phyloP scores from a whole-genome alignment of 2,329 filamentous ascomycete species.

The Nigrograna mackinnonii region DNA sequence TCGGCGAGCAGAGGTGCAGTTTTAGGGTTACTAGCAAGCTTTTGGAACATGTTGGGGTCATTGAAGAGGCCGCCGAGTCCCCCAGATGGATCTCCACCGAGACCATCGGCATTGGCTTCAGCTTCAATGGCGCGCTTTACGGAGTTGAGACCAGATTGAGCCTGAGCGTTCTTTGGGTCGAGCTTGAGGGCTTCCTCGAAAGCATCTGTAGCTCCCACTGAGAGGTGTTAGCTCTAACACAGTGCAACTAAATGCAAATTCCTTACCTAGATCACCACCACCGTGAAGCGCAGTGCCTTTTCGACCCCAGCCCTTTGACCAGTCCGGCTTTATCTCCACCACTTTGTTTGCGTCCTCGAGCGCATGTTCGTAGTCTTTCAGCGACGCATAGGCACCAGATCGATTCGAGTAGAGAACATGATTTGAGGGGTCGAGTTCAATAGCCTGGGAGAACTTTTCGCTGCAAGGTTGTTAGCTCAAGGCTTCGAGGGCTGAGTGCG shows the following conservation, averaged over 20 bases:
- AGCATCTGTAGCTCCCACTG: constrained; percentile 80
- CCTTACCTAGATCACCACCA: constrained; percentile 73
- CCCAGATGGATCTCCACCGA: constrained; percentile 67
- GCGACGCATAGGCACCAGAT: constrained; percentile 83
- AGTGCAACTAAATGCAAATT: not conserved
- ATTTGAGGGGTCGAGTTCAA: constrained; percentile 83
- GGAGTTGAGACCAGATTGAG: constrained; percentile 83
- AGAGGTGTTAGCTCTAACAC: constrained; percentile 10
- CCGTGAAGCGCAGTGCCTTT: constrained; percentile 93
- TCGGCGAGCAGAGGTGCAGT: constrained; percentile 81
- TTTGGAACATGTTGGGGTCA: constrained; percentile 86
- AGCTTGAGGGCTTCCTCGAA: constrained; percentile 95
- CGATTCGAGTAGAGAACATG: constrained; percentile 98
- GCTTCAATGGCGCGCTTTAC: constrained; percentile 87
- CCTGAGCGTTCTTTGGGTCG: constrained; percentile 87
- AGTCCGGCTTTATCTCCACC: constrained; percentile 93
- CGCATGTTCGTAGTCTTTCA: constrained; percentile 84
- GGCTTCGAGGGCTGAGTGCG: constrained; percentile 9
- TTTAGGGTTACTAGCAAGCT: constrained; percentile 94
- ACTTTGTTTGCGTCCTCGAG: constrained; percentile 91
- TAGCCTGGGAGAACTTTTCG: constrained; percentile 92
- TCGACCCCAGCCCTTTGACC: constrained; percentile 94
- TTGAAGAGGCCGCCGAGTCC: constrained; percentile 93
- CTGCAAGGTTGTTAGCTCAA: constrained; percentile 51
- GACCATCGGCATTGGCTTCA: constrained; percentile 66